A percentile compares a stretch with the other conserved stretches of the same genome.
phyloP scores from a whole-genome alignment of 73 alveolate genomes.

The Stentor coeruleus region DNA sequence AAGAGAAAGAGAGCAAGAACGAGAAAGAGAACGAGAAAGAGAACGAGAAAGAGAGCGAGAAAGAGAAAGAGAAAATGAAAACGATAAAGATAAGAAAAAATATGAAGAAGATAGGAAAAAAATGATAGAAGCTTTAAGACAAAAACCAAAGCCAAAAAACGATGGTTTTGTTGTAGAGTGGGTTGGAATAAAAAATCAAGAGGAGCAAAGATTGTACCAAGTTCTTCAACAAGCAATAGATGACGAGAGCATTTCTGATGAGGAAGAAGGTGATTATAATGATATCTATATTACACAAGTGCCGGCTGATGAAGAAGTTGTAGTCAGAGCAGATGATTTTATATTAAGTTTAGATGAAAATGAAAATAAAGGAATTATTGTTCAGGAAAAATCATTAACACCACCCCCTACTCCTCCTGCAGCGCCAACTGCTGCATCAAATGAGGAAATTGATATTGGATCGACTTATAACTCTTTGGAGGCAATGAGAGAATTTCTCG shows the following conservation, averaged over 20 bases:
- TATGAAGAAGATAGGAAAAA: background rate
- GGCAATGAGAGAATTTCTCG: background rate
- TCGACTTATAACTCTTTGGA: background rate
- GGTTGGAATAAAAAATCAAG: background rate
- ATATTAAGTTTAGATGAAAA: no score
- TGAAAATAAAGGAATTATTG: background rate
- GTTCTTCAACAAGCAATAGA: background rate
- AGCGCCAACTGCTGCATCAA: background rate
- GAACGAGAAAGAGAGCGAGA: no score
- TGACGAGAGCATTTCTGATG: background rate
- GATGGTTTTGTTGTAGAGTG: background rate
- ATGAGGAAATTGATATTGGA: background rate
- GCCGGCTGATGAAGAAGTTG: background rate
- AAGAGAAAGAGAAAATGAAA: no score
- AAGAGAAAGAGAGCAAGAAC: constrained; percentile 38
- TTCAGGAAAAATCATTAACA: background rate
- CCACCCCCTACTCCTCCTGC: no score
- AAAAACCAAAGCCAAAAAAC: background rate
- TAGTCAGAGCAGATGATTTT: background rate
- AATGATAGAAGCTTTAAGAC: background rate
- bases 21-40: constrained; percentile 37
- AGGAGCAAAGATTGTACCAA: background rate
- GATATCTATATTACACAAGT: background rate
- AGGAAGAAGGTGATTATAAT: no score
- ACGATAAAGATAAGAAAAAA: background rate